Evolutionary conservation across 495 filamentous ascomycete species (phyloP).

Genomic region (Lindgomyces ingoldianus): DNA sequence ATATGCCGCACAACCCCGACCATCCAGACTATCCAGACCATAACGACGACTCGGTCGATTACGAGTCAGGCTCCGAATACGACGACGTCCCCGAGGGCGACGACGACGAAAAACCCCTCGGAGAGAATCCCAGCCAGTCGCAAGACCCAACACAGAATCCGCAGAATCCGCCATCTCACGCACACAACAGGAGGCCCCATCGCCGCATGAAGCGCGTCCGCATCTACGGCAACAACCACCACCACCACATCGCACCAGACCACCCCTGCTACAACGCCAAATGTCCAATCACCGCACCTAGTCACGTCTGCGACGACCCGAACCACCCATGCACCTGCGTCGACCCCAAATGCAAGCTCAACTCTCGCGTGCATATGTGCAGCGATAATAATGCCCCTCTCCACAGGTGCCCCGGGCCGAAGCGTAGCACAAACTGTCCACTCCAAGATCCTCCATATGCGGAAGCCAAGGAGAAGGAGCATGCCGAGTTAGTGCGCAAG

Average conservation of each 20-base stretch:
- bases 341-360: constrained; percentile 14
- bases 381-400: not conserved
- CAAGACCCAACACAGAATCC: not conserved
- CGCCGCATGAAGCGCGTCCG: constrained; percentile 2
- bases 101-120: not conserved
- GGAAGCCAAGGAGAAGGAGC: constrained; percentile 12
- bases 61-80: not conserved
- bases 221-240: constrained; percentile 13
- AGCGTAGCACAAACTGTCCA: not conserved
- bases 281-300: not conserved
- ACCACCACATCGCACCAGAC: not conserved
- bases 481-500: constrained; percentile 5
- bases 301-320: constrained; percentile 5
- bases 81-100: not conserved
- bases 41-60: not conserved
- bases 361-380: constrained; percentile 3
- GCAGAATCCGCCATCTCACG: too few species aligned
- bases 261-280: not conserved
- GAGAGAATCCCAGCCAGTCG: not conserved
- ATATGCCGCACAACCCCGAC: not conserved
- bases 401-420: constrained; percentile 1
- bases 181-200: not conserved
- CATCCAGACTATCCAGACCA: not conserved
- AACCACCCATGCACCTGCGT: constrained; percentile 14
- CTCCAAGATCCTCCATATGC: constrained; percentile 3